A percentile compares a stretch with the other conserved stretches of the same genome.
Evolutionary conservation across 768 basidiomycete genomes (phyloP).

Genomic region (Trametes coccinea): DNA sequence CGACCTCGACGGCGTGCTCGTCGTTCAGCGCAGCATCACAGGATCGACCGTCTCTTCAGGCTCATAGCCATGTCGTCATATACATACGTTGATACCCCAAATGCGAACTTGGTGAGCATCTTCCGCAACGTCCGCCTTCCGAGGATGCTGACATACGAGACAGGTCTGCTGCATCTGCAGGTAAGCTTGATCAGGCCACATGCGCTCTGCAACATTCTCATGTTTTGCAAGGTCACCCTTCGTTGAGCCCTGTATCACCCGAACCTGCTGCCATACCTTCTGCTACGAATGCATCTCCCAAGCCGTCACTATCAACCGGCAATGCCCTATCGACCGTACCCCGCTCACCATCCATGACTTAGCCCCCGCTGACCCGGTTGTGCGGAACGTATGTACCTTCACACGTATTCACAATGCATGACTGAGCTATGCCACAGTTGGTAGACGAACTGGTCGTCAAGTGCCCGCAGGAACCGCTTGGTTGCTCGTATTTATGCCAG

Average conservation of each 20-base stretch:
- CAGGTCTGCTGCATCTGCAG: conserved; percentile 81
- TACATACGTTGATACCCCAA: conserved; percentile 62
- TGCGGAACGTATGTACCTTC: conserved; percentile 63
- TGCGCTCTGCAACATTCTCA: conserved; percentile 44
- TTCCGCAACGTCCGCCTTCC: not conserved
- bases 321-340: conserved; percentile 86
- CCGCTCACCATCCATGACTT: conserved; percentile 61
- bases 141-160: conserved; percentile 11
- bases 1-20: not conserved
- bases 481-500: conserved; percentile 66
- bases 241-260: conserved; percentile 70
- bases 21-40: not conserved
- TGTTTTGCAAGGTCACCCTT: conserved; percentile 51
- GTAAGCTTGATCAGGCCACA: conserved; percentile 33
- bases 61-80: conserved; percentile 33
- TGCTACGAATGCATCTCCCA: conserved; percentile 78
- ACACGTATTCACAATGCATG: conserved; percentile 3
- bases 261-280: conserved; percentile 82
- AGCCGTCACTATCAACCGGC: conserved; percentile 64
- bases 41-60: too few species aligned
- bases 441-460: conserved; percentile 81
- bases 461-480: conserved; percentile 59
- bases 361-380: conserved; percentile 66
- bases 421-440: conserved; percentile 45
- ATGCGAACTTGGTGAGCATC: conserved; percentile 64